These are phyloP conservation scores for Solidago caesia DNA, from an alignment of 129 eudicot species.

Conservation along the genomic window DNA sequence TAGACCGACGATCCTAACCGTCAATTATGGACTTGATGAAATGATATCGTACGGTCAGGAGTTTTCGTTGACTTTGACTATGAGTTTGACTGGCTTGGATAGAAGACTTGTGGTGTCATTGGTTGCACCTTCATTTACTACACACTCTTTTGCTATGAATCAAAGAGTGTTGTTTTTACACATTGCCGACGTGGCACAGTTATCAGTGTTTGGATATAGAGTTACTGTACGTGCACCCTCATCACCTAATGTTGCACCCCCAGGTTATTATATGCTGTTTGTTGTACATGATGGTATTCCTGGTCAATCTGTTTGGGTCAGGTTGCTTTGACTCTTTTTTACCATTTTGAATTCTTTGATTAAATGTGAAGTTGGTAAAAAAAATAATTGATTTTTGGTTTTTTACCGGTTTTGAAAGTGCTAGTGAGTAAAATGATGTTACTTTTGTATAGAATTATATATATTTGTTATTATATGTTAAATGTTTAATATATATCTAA, in stretches of 20 bases:
- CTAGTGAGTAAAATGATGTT: no score
- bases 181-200: constrained; percentile 24
- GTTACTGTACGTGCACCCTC: constrained; percentile 64
- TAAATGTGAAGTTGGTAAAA: constrained; percentile 3
- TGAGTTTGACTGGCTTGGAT: constrained; percentile 29
- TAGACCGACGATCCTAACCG: constrained; percentile 53
- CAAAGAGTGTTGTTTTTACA: constrained; percentile 64
- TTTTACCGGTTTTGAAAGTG: no score
- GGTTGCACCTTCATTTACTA: constrained; percentile 74
- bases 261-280: constrained; percentile 93
- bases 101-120: constrained; percentile 46
- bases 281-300: constrained; percentile 75
- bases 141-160: constrained; percentile 86
- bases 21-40: constrained; percentile 31
- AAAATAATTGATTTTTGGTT: background rate
- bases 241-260: constrained; percentile 64
- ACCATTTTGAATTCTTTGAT: background rate
- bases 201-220: constrained; percentile 38
- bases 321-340: constrained; percentile 27
- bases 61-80: constrained; percentile 38
- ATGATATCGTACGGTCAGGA: constrained; percentile 50
- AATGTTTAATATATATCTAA: no score
- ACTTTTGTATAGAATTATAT: no score
- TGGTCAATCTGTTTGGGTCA: constrained; percentile 62
- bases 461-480: no score